Conservation (phyloP, 768 basidiomycete genomes). For the Coprinellus micaceus region DNA sequence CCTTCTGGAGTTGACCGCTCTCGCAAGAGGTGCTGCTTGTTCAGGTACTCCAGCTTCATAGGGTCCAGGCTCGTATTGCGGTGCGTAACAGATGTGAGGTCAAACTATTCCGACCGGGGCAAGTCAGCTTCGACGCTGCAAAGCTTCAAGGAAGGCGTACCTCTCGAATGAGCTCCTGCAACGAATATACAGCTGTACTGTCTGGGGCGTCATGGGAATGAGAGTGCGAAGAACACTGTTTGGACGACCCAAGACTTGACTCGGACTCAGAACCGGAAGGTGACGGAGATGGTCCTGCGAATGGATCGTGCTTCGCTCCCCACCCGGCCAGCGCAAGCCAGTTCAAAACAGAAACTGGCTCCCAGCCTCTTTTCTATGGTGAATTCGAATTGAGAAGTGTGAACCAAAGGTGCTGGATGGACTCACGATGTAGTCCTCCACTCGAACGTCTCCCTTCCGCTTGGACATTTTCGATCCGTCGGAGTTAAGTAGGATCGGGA, state of each 20-base stretch:
- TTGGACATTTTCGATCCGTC: conserved; percentile 96
- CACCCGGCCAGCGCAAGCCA: conserved; percentile 96
- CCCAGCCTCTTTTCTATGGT: conserved; percentile 77
- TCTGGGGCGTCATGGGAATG: conserved; percentile 48
- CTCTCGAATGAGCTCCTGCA: conserved; percentile 61
- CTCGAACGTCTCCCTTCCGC: conserved; percentile 83
- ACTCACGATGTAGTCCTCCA: conserved; percentile 80
- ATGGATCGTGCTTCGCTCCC: conserved; percentile 53
- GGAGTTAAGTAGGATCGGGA: conserved; percentile 84
- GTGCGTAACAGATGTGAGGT: conserved; percentile 72
- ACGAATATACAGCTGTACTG: conserved; percentile 58
- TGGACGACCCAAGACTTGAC: conserved; percentile 10
- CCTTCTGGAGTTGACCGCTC: conserved; percentile 49
- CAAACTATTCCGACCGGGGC: conserved; percentile 49
- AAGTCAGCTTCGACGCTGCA: background rate
- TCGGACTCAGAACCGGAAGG: conserved; percentile 17
- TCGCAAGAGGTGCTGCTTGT: conserved; percentile 77
- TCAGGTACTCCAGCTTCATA: conserved; percentile 79
- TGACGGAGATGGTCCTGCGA: background rate
- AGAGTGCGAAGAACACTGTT: conserved; percentile 18
- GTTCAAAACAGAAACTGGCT: conserved; percentile 83
- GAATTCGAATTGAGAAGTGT: background rate
- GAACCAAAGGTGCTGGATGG: background rate
- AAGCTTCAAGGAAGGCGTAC: conserved; percentile 29
- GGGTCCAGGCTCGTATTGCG: conserved; percentile 80